Evolutionary conservation across 805 yeast species (phyloP), one percentile per base, ranked within the genome.

Genomic region (Cyberlindnera bimundalis): DNA sequence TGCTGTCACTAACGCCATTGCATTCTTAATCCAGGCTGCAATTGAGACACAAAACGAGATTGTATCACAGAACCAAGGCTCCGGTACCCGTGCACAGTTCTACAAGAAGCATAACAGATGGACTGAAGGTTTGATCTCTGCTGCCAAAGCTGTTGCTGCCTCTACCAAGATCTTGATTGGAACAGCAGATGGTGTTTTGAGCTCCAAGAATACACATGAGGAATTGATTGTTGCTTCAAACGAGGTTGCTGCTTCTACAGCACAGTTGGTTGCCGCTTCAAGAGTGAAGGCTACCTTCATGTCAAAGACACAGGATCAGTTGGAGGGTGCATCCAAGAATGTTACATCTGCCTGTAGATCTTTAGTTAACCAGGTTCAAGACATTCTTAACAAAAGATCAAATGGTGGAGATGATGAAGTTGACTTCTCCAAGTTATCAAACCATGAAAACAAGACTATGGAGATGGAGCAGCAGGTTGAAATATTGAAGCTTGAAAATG

Each of bases 381-480:
- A 65, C 7, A 71, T 84, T 37, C 56, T 83, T 40, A 61, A 67
- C 16, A 63, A 64, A 37, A 48, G 58, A 55, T 47, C 53, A 28
- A 42, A 50, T 14, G 49, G 48, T 17, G 36, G 64, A 30, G 70
- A 66, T 6, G 64, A 68, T 19, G 70, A 68, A 26, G 64, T 80
- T 41, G 95, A 89, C 59, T 84, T 80, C 57, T 70, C 84, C 17
- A 75, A 73, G 53, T 62, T 86, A 42, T 71, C 86, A 8, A 74
- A 84, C 23, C 86, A 84, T 58, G 95, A 87, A 61, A 87, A 85
- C 53, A 84, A 83, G 62, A 84, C 95, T 0, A 75, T 78, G 17
- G 93, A 89, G 53, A 85, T 88, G 95, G 95, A 87, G 58, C 96
- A 87, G 61, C 96, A 88, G 60, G 96, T 88, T 6, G 90, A 85